Evolutionary conservation across 139 green algal species (phyloP), one percentile per base, ranked within the genome.

Genomic region (Chlorella sp.): DNA sequence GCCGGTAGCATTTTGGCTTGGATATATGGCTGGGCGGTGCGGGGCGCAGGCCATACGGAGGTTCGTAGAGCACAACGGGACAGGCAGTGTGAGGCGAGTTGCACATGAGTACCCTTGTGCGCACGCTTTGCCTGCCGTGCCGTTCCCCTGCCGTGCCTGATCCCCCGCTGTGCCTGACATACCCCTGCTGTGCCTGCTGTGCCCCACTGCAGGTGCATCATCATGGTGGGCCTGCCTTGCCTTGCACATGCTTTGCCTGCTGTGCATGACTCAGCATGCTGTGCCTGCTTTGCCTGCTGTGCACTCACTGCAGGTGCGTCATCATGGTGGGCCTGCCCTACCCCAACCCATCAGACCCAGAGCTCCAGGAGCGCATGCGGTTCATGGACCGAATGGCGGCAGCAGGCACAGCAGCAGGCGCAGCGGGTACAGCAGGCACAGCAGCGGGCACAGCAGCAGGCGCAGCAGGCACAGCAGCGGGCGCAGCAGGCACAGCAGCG

Each of bases 261-360:
- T 39, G 30, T 22, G 22, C 75, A 15, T 42, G 75, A 40, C 30
- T 3, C 36, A 37, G 32, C 75, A 15, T 83, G 85, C 37, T 82
- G 19, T 22, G 39, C n/a, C 4, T 76, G 48, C 48, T 57, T 39
- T 86, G 79, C 76, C 36, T 69, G 66, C 61, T 64, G 53, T 77
- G 26, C 16, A 53, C 28, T 3, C 24, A 15, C 0, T 96, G 98
- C 83, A 94, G 97, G 89, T 98, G 96, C 88, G 97, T 99, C 34
- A 94, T 99, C 21, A 93, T 99, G 88, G 78, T 99, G 32, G 98
- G 98, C 71, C 89, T 99, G 93, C 98, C 98, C 4, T 99, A 98
- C 93, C 96, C 98, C 66, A 99, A 98, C 93, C 94, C 95, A 2
- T 93, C 90, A 2, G 97, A 99, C 90, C 95, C 95, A 0, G 98